A percentile compares a stretch with the other conserved stretches of the same genome.
Evolutionary conservation across 2,329 filamentous ascomycete genomes (phyloP).

Genomic region (Aspergillus texensis): DNA sequence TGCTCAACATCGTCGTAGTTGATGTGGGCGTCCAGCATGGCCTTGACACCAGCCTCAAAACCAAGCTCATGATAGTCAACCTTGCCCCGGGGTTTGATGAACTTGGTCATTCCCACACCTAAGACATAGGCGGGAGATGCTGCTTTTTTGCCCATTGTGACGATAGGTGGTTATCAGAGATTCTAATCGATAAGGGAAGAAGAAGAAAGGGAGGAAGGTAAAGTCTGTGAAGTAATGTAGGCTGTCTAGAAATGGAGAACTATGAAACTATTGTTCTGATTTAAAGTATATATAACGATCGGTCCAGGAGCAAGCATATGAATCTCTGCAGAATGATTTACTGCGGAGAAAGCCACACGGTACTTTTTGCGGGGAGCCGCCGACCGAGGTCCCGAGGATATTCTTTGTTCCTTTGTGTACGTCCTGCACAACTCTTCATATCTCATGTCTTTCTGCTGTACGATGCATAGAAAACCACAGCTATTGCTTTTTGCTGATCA

Average conservation of each 20-base stretch:
- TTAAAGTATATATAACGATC: background rate
- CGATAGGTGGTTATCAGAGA: conserved; percentile 1
- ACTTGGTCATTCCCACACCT: conserved; percentile 98
- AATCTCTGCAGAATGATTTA: background rate
- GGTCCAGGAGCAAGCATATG: conserved; percentile 7
- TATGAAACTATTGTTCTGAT: background rate
- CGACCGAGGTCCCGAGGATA: conserved; percentile 39
- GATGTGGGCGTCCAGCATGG: conserved; percentile 75
- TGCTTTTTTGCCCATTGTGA: conserved; percentile 55
- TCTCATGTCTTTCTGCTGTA: background rate
- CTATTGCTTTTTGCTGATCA: background rate
- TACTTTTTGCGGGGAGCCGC: conserved; percentile 28
- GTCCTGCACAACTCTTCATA: background rate
- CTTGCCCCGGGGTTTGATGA: conserved; percentile 94
- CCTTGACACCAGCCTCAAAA: conserved; percentile 89
- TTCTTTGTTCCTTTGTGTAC: background rate
- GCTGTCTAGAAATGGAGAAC: conserved; percentile 2
- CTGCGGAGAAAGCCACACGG: conserved; percentile 11
- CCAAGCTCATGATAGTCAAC: conserved; percentile 94
- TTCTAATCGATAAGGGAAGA: background rate
- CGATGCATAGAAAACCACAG: background rate
- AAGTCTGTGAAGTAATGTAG: background rate
- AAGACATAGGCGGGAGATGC: conserved; percentile 75
- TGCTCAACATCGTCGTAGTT: conserved; percentile 96
- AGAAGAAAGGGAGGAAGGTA: background rate